Percentiles rank a stretch among this genome's conserved stretches.
phyloP scores from a whole-genome alignment of 192 early-diverging fungal species.

The Dispira parvispora region DNA sequence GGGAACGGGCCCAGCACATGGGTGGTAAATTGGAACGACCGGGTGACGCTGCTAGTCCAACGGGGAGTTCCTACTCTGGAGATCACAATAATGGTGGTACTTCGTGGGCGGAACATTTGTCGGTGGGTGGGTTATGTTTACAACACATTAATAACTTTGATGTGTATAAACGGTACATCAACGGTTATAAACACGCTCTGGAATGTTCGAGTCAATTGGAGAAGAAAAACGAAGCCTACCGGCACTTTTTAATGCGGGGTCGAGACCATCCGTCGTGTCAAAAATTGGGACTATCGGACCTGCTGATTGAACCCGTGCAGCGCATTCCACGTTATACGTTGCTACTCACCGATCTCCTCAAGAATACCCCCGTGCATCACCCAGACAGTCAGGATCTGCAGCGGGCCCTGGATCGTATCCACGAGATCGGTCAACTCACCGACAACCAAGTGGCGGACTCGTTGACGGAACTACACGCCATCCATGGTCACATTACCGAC shows the following conservation, averaged over 20 bases:
- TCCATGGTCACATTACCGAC: conserved; percentile 26
- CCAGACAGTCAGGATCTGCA: conserved; percentile 18
- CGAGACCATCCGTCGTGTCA: conserved; percentile 38
- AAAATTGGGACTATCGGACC: conserved; percentile 46
- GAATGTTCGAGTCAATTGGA: conserved; percentile 31
- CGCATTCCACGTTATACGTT: conserved; percentile 62
- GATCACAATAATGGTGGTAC: background rate
- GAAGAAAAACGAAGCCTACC: conserved; percentile 31
- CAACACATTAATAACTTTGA: conserved; percentile 40
- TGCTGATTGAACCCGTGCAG: conserved; percentile 66
- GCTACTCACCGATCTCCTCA: conserved; percentile 34
- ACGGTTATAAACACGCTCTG: conserved; percentile 40
- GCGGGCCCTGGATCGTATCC: conserved; percentile 24
- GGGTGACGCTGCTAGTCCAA: background rate
- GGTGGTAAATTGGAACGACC: background rate
- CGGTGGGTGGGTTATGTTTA: conserved; percentile 26
- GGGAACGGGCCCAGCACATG: conserved; percentile 18
- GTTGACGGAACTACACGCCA: conserved; percentile 27
- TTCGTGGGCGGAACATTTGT: background rate
- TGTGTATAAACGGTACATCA: conserved; percentile 43
- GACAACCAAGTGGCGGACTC: conserved; percentile 29
- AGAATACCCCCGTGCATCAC: conserved; percentile 21
- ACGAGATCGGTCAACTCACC: conserved; percentile 32
- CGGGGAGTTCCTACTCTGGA: background rate
- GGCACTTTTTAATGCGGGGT: conserved; percentile 29